Evolutionary conservation across 192 early-diverging fungal species (phyloP), one percentile per base, ranked within the genome.

Genomic region (Backusella luteola): DNA sequence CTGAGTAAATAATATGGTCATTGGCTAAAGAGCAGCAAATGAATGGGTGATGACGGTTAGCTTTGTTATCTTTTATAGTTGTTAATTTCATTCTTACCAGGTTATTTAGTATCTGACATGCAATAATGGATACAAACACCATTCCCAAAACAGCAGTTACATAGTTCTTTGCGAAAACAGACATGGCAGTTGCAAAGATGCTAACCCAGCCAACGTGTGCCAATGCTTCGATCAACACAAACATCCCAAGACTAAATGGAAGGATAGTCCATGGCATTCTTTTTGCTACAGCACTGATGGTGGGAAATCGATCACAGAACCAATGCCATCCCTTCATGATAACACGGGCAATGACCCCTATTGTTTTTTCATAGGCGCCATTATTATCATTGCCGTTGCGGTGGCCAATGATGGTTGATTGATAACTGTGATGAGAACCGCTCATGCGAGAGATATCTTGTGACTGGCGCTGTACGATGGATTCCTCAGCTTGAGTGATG

Each of bases 161-260:
- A 67, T 88, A 85, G 34, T 85, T 86, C 5, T 87, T 86, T 2
- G 88, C 84, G 26, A 92, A 76, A 0, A 72, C 74, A 19, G 85
- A 83, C 19, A 93, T 82, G 4, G 82, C 85, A 21, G 67, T 83
- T 0, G 95, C 90, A 71, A 96, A 86, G 12, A 88, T 86, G 2
- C 87, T 84, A 9, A 88, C 90, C 94, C 93, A 95, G 0, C 92
- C 92, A 11, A 84, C 79, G 32, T 79, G 49, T 3, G 89, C 81
- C 6, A 97, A 88, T 2, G 88, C 90, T 73, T 92, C 94, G 12
- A 94, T 91, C 38, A 96, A 85, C 71, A 95, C 91, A 84, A 97
- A 97, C 93, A 95, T 94, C 23, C 94, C 91, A 35, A 96, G 79
- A 12, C 90, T 84, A 80, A 97, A 97, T 0, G 94, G 92, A 12